Conservation (phyloP, 2,329 filamentous ascomycete genomes). For the Pyricularia pennisetigena region DNA sequence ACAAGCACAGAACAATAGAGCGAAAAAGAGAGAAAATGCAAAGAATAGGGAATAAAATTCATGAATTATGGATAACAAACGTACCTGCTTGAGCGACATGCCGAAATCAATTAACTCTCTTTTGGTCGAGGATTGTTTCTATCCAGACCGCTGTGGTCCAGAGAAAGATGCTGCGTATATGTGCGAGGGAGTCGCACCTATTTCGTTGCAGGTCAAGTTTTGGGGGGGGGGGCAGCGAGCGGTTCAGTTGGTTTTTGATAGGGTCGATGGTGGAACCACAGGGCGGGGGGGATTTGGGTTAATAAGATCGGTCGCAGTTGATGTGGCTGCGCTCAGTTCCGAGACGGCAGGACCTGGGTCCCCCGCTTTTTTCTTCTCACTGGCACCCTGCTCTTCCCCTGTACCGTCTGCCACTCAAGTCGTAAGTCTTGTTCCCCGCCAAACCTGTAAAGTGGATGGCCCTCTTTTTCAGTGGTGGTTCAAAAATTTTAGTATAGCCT, state of each 20-base stretch:
- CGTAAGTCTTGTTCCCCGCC: neutral
- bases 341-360: neutral
- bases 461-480: slow-evolving; percentile 2
- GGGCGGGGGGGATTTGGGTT: slow-evolving; percentile 1
- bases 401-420: neutral
- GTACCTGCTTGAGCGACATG: slow-evolving; percentile 33
- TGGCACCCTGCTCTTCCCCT: neutral
- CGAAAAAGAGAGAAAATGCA: neutral
- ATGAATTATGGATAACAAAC: slow-evolving; percentile 8
- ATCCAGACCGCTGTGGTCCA: neutral
- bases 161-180: neutral
- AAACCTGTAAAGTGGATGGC: neutral
- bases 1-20: neutral
- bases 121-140: neutral
- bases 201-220: neutral
- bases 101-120: neutral
- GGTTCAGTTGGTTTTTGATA: neutral
- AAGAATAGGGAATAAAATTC: neutral
- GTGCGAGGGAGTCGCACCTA: slow-evolving; percentile 2
- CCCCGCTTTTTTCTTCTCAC: neutral
- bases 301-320: slow-evolving; percentile 1
- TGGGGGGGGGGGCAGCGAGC: neutral
- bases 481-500: slow-evolving; percentile 1
- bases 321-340: neutral
- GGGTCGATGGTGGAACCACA: neutral